Percentiles rank a stretch among this genome's conserved stretches.
Evolutionary conservation across 768 basidiomycete species (phyloP).

Genomic region (Leccinellum rugosiceps): DNA sequence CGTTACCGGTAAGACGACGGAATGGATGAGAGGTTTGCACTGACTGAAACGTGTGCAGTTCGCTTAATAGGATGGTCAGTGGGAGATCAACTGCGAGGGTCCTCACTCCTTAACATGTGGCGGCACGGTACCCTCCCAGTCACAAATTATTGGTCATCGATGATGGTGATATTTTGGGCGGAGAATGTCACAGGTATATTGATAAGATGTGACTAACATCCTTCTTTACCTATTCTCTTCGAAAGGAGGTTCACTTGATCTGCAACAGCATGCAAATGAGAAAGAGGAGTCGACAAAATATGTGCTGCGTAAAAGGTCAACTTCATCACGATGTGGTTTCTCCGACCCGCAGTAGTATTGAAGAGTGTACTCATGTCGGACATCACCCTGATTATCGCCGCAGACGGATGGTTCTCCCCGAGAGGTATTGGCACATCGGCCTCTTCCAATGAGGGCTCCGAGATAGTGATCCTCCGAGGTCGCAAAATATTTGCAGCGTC

Average conservation of each 20-base stretch:
- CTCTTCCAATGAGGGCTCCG: not conserved
- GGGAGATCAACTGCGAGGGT: constrained; percentile 28
- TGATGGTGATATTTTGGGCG: not conserved
- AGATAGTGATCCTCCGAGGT: constrained; percentile 34
- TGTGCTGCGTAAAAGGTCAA: constrained; percentile 69
- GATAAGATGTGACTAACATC: not conserved
- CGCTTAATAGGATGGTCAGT: constrained; percentile 4
- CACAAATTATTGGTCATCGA: not conserved
- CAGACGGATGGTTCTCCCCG: constrained; percentile 13
- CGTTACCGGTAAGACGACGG: not conserved
- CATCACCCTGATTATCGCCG: constrained; percentile 20
- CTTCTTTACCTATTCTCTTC: constrained; percentile 24
- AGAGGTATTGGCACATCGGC: not conserved
- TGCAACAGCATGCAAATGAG: constrained; percentile 38
- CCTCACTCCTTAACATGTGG: constrained; percentile 8
- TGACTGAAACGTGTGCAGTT: not conserved
- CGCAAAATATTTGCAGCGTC: constrained; percentile 55
- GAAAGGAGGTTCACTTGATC: constrained; percentile 38
- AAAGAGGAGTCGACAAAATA: constrained; percentile 46
- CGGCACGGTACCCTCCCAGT: constrained; percentile 21
- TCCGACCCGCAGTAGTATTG: not conserved
- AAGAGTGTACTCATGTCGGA: constrained; percentile 29
- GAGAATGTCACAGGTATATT: not conserved
- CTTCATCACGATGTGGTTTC: constrained; percentile 51
- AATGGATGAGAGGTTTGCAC: not conserved